These are phyloP conservation scores for Malassezia restricta DNA, from an alignment of 1,284 basidiomycete genomes.

Conservation along the genomic window DNA sequence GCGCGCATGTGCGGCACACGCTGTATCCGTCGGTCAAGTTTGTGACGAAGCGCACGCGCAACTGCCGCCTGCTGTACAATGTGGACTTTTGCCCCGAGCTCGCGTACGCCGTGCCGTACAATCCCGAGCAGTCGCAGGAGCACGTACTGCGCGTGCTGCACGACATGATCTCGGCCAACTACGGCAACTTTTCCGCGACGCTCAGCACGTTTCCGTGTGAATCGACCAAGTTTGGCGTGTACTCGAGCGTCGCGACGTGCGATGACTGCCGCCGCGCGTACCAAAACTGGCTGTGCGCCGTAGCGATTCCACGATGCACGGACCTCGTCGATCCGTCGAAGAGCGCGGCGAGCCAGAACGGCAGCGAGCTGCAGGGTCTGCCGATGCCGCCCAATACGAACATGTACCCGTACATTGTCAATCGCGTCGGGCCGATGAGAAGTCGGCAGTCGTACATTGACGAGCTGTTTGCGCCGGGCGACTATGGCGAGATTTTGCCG, in stretches of 20 bases:
- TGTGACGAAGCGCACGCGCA: constrained; percentile 37
- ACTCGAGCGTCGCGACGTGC: constrained; percentile 47
- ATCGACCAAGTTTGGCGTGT: constrained; percentile 39
- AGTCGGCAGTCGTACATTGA: constrained; percentile 38
- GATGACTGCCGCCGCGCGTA: constrained; percentile 46
- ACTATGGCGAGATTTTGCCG: constrained; percentile 41
- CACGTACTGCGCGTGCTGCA: constrained; percentile 40
- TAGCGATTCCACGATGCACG: constrained; percentile 47
- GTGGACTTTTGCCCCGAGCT: constrained; percentile 47
- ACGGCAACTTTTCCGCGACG: constrained; percentile 45
- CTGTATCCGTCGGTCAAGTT: constrained; percentile 41
- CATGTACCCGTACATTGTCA: constrained; percentile 39
- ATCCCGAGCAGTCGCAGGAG: constrained; percentile 27
- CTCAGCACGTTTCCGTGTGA: constrained; percentile 48
- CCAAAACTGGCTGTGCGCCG: constrained; percentile 47
- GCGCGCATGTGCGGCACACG: constrained; percentile 19
- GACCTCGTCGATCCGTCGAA: constrained; percentile 31
- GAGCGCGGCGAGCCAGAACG: constrained; percentile 28
- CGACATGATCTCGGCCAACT: constrained; percentile 34
- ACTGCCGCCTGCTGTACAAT: constrained; percentile 46
- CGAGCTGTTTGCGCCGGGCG: constrained; percentile 21
- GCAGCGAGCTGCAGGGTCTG: constrained; percentile 26
- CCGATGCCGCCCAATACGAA: constrained; percentile 26
- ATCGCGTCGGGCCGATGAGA: constrained; percentile 21
- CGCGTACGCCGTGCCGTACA: constrained; percentile 48